Conservation (phyloP, 805 yeast genomes). For the Saturnispora zaruensis region DNA sequence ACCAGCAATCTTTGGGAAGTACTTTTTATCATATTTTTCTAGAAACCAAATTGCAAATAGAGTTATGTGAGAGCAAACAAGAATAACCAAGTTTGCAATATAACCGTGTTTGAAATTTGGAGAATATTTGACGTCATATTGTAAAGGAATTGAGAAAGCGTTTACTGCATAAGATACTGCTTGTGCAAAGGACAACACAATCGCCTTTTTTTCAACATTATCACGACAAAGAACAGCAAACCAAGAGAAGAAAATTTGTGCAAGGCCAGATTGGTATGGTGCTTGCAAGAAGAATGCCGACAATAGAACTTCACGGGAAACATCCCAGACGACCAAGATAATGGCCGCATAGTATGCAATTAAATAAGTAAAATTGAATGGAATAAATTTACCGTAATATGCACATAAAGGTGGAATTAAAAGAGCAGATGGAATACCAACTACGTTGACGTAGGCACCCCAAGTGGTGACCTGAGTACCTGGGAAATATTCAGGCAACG, state of each 20-base stretch:
- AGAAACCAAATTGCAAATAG: constrained; percentile 12
- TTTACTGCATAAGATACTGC: constrained; percentile 16
- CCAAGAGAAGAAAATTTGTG: constrained; percentile 18
- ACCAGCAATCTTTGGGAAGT: constrained; percentile 15
- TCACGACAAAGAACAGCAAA: constrained; percentile 17
- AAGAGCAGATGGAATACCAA: constrained; percentile 17
- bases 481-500: constrained; percentile 12
- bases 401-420: constrained; percentile 34
- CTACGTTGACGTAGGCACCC: constrained; percentile 13
- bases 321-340: constrained; percentile 13
- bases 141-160: constrained; percentile 19
- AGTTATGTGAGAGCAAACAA: constrained; percentile 9
- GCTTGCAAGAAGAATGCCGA: constrained; percentile 34
- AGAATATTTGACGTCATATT: constrained; percentile 12
- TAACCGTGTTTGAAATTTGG: constrained; percentile 17
- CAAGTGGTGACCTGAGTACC: constrained; percentile 14
- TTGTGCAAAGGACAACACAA: constrained; percentile 15
- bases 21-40: constrained; percentile 14
- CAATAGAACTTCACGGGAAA: constrained; percentile 22
- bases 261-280: constrained; percentile 14
- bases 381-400: constrained; percentile 24
- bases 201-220: constrained; percentile 18
- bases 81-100: constrained; percentile 13
- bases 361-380: constrained; percentile 4
- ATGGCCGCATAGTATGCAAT: constrained; percentile 12